A percentile compares a stretch with the other conserved stretches of the same genome.
These are phyloP conservation scores for Yamadazyma sp. DNA, from an alignment of 1,139 yeast species.

Conservation along the genomic window DNA sequence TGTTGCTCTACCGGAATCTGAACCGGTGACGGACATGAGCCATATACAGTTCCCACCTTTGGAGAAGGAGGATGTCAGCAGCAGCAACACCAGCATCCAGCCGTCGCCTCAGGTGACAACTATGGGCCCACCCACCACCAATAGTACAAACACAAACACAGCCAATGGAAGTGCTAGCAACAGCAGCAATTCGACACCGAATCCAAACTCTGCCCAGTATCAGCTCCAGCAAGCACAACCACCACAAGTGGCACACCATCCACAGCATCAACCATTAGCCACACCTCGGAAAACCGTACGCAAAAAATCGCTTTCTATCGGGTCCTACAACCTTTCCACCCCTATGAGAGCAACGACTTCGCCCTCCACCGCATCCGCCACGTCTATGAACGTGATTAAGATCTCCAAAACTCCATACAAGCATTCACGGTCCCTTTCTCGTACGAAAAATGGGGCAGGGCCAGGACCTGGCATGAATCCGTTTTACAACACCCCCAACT, in stretches of 20 bases:
- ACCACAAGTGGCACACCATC: constrained; percentile 8
- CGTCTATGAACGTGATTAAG: constrained; percentile 4
- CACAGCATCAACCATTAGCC: constrained; percentile 11
- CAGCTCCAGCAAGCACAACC: constrained; percentile 10
- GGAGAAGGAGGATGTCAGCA: neutral
- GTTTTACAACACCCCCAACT: constrained; percentile 43
- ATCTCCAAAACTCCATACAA: constrained; percentile 18
- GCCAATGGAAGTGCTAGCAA: constrained; percentile 12
- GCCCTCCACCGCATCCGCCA: constrained; percentile 9
- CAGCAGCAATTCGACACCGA: constrained; percentile 9
- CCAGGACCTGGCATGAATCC: constrained; percentile 33
- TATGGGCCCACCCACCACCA: constrained; percentile 5
- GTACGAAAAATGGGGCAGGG: constrained; percentile 10
- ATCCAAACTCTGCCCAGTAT: constrained; percentile 16
- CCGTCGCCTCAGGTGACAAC: neutral
- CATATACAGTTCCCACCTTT: neutral
- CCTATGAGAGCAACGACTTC: constrained; percentile 25
- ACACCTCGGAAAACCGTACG: constrained; percentile 15
- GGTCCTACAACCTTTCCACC: constrained; percentile 16
- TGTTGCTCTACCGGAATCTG: neutral
- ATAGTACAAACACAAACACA: constrained; percentile 16
- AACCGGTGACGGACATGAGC: constrained; percentile 3
- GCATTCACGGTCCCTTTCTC: constrained; percentile 19
- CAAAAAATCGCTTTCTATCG: constrained; percentile 16
- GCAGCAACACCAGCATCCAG: neutral